Evolutionary conservation across 495 filamentous ascomycete genomes (phyloP).

Genomic region (Trichoderma reesei): DNA sequence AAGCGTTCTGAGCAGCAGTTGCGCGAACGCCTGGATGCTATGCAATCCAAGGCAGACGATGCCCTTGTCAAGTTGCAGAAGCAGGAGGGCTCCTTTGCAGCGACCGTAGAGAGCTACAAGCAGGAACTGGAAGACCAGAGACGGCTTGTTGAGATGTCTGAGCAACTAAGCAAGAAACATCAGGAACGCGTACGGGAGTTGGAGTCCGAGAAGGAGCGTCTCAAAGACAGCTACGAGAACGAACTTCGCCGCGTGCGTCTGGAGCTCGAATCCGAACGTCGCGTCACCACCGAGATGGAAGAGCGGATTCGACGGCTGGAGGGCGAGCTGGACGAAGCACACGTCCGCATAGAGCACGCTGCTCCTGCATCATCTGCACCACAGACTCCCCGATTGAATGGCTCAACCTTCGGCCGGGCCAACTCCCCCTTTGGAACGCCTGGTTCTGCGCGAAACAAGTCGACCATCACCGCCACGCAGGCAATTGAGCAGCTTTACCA

Average conservation of each 20-base stretch:
- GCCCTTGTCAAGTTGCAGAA: constrained; percentile 69
- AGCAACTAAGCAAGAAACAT: constrained; percentile 71
- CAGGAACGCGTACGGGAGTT: constrained; percentile 75
- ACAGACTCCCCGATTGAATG: constrained; percentile 50
- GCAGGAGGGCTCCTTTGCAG: constrained; percentile 69
- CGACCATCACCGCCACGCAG: constrained; percentile 36
- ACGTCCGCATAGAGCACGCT: constrained; percentile 27
- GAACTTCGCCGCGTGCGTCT: constrained; percentile 70
- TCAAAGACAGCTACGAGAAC: constrained; percentile 69
- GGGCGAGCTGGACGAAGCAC: constrained; percentile 56
- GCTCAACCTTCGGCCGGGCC: constrained; percentile 34
- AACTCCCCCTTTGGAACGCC: constrained; percentile 45
- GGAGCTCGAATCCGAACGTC: constrained; percentile 67
- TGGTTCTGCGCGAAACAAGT: constrained; percentile 37
- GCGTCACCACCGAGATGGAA: constrained; percentile 50
- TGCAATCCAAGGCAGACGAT: constrained; percentile 79
- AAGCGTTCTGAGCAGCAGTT: constrained; percentile 70
- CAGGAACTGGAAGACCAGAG: constrained; percentile 71
- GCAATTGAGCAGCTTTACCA: constrained; percentile 45
- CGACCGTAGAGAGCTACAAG: constrained; percentile 68
- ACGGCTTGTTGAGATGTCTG: constrained; percentile 75
- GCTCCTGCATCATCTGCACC: constrained; percentile 34
- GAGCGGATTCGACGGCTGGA: constrained; percentile 65
- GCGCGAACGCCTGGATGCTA: constrained; percentile 69
- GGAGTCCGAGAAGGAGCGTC: constrained; percentile 62